Evolutionary conservation across 495 filamentous ascomycete genomes (phyloP).

Genomic region (Podospora fimiseda): DNA sequence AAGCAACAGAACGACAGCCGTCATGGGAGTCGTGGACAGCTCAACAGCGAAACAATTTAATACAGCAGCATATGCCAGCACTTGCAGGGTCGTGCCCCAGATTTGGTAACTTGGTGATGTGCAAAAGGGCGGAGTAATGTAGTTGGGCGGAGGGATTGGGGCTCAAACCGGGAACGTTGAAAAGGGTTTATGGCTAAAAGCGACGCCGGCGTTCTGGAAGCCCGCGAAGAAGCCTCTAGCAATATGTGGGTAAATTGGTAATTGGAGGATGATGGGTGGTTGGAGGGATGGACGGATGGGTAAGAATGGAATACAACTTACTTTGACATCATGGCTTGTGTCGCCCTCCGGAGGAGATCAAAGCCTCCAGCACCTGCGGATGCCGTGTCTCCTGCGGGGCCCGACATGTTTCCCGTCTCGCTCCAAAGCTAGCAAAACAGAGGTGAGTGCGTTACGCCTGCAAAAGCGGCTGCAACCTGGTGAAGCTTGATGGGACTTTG

Average conservation of each 20-base stretch:
- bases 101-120: background rate
- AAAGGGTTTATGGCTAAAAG: slow-evolving; percentile 23
- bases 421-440: slow-evolving; percentile 14
- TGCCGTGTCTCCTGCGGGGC: slow-evolving; percentile 18
- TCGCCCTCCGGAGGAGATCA: slow-evolving; percentile 50
- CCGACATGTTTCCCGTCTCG: slow-evolving; percentile 26
- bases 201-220: slow-evolving; percentile 23
- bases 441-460: slow-evolving; percentile 9
- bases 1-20: slow-evolving; percentile 1
- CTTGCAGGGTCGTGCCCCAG: background rate
- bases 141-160: background rate
- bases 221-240: slow-evolving; percentile 12
- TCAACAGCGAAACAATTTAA: background rate
- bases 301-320: slow-evolving; percentile 32
- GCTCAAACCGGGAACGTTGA: slow-evolving; percentile 4
- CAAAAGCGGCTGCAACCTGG: slow-evolving; percentile 2
- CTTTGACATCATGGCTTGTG: slow-evolving; percentile 54
- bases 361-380: slow-evolving; percentile 29
- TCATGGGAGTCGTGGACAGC: background rate
- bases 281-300: slow-evolving; percentile 4
- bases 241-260: slow-evolving; percentile 21
- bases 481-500: too few relatives aligned
- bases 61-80: background rate
- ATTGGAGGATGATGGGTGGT: slow-evolving; percentile 11
- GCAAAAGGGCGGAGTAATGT: background rate